Conservation (phyloP, 768 basidiomycete species). For the Boletus coccyginus region DNA sequence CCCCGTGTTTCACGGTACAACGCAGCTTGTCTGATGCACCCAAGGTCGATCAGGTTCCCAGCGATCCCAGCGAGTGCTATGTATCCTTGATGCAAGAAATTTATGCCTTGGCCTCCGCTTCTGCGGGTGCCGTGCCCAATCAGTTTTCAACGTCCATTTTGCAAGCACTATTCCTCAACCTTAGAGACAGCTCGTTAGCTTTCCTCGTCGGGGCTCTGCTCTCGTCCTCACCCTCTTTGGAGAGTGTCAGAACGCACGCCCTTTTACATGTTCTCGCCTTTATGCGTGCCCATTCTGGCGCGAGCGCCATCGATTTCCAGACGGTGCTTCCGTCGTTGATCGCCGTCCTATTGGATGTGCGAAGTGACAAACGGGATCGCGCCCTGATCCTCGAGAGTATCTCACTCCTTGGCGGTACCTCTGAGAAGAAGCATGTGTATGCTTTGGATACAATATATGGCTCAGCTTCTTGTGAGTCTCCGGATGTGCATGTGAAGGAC, state of each 20-base stretch:
- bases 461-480: constrained; percentile 47
- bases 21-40: constrained; percentile 4
- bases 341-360: constrained; percentile 44
- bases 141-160: constrained; percentile 56
- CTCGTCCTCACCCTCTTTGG: constrained; percentile 31
- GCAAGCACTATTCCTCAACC: constrained; percentile 58
- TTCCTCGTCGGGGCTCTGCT: constrained; percentile 80
- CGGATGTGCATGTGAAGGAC: background rate
- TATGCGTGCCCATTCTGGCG: constrained; percentile 64
- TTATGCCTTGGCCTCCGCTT: constrained; percentile 65
- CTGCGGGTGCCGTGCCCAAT: constrained; percentile 40
- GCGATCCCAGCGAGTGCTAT: constrained; percentile 39
- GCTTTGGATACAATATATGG: constrained; percentile 76
- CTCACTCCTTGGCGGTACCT: constrained; percentile 40
- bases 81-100: constrained; percentile 59
- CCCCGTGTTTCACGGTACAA: background rate
- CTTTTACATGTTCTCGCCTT: constrained; percentile 79
- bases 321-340: constrained; percentile 70
- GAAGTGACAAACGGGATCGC: constrained; percentile 28
- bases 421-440: constrained; percentile 54
- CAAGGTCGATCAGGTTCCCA: constrained; percentile 13
- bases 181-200: constrained; percentile 68
- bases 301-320: constrained; percentile 71
- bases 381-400: constrained; percentile 54
- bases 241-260: constrained; percentile 49